phyloP scores from a whole-genome alignment of 1,284 basidiomycete species.

The Abortiporus biennis region DNA sequence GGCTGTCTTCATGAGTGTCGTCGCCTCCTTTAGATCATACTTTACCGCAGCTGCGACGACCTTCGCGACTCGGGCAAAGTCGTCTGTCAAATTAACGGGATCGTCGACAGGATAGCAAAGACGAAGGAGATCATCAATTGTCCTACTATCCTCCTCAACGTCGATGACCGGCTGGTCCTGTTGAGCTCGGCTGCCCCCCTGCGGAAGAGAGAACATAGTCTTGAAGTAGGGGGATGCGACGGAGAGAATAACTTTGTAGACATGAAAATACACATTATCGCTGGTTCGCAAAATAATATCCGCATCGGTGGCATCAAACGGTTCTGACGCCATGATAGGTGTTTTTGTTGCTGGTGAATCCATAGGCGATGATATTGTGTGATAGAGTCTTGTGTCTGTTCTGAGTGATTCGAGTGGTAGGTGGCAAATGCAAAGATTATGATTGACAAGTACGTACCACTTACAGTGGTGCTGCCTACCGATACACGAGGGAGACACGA shows the following conservation, averaged over 20 bases:
- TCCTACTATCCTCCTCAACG: slow-evolving; percentile 34
- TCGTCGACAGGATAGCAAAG: slow-evolving; percentile 24
- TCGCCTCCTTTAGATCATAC: slow-evolving; percentile 15
- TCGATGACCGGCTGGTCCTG: slow-evolving; percentile 3
- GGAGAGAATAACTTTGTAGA: slow-evolving; percentile 8
- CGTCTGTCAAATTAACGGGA: slow-evolving; percentile 1
- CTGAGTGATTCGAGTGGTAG: too few relatives aligned
- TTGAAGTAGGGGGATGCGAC: slow-evolving; percentile 20
- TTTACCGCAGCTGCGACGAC: slow-evolving; percentile 17
- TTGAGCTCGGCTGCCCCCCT: neutral
- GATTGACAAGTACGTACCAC: too few relatives aligned
- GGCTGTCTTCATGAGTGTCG: neutral
- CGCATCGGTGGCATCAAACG: slow-evolving; percentile 10
- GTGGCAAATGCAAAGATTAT: too few relatives aligned
- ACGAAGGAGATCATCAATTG: slow-evolving; percentile 44
- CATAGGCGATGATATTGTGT: too few relatives aligned
- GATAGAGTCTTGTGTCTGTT: too few relatives aligned
- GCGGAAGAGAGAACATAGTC: slow-evolving; percentile 9
- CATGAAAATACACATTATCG: slow-evolving; percentile 11
- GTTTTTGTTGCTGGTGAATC: too few relatives aligned
- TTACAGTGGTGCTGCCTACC: too few relatives aligned
- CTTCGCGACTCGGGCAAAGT: slow-evolving; percentile 4
- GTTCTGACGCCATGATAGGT: slow-evolving; percentile 4
- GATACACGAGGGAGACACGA: too few relatives aligned
- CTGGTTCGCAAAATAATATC: slow-evolving; percentile 25